Evolutionary conservation across 83 land plant genomes (phyloP), one percentile per base, ranked within the genome.

Genomic region (Diphasiastrum complanatum): DNA sequence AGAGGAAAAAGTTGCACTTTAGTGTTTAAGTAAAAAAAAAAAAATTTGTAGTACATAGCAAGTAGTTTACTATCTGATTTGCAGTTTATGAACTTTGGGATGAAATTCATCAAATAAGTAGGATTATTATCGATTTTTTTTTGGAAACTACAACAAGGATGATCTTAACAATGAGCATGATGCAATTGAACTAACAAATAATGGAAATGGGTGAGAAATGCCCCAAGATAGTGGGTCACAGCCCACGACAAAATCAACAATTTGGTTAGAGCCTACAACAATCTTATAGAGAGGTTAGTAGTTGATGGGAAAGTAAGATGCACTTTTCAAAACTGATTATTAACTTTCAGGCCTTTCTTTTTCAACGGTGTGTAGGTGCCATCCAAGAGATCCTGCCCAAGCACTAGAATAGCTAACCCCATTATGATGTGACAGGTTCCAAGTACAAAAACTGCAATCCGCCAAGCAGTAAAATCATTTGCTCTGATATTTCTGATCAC

Each of bases 401-500:
- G 33, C 10, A 28, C 4, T 5, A 54, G 58, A 6, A 54, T 33
- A 6, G 11, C 6, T 10, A 54, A 25, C 4, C 58, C 58, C 58
- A 54, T 25, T 14, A 22, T 12, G 11, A 54, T 25, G n/a, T 54
- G 58, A 18, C 24, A 18, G 11, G 25, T 18, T n/a, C 58, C 58
- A 22, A 33, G 58, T 4, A 54, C 58, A 54, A 18, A 54, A 33
- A 54, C 24, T 14, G 58, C 58, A 28, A 54, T 54, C 33, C 58
- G 24, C 58, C 58, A 54, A 33, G 36, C 58, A 22, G 33, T 28
- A n/a, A 54, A 54, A 30, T 54, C 33, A 4, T 54, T 6, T 4
- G 58, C 58, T n/a, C 58, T 33, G 16, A 76, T 64, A 40, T 20
- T 11, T 12, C 57, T 55, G 33, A 54, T 54, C 25, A 54, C n/a